Evolutionary conservation across 2,329 filamentous ascomycete genomes (phyloP), one percentile per base, ranked within the genome.

Genomic region (Ophiocordyceps camponoti-leonardi): DNA sequence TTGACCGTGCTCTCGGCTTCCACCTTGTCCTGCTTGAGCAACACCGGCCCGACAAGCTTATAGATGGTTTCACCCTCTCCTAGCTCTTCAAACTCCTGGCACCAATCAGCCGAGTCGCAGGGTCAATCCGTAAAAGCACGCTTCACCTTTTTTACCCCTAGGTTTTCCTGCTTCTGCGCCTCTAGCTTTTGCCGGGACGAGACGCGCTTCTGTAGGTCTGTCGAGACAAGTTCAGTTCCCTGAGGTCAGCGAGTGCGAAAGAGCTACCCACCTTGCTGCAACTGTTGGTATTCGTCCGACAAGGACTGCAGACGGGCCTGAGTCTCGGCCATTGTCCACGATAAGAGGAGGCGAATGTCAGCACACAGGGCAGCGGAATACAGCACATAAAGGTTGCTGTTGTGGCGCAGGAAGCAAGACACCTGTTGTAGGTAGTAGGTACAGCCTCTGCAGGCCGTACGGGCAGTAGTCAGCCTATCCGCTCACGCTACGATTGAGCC

Each of bases 1-100:
- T 93, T 86, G 18, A 98, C 92, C 0, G 87, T 88, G 70, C 85
- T 83, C 52, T 87, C 79, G 0, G 92, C 92, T 61, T 98, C 92
- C 2, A 77, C 68, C 62, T 85, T 88, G 47, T 96, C 92, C 64
- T 98, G 92, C 71, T 96, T 95, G 57, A 98, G 65, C 35, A 98
- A 68, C 7, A 96, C 85, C 0, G 92, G 92, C 0, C 92, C 92
- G 42, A 94, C 79, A 40, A 95, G 77, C 66, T 96, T 98, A 76
- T 94, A 98, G 62, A 98, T 94, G 51, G 79, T 86, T 57, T 93
- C 83, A 54, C 82, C 83, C 35, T 88, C 81, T 54, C 80, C 76
- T 48, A 96, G 71, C 45, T 74, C 72, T 39, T 77, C 72, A 61
- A 96, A 96, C 63, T 96, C 90, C 81, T 92, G 51, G 31, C 20